These are phyloP conservation scores for Dothiorella sarmentorum DNA, from an alignment of 2,329 filamentous ascomycete genomes.

Conservation along the genomic window DNA sequence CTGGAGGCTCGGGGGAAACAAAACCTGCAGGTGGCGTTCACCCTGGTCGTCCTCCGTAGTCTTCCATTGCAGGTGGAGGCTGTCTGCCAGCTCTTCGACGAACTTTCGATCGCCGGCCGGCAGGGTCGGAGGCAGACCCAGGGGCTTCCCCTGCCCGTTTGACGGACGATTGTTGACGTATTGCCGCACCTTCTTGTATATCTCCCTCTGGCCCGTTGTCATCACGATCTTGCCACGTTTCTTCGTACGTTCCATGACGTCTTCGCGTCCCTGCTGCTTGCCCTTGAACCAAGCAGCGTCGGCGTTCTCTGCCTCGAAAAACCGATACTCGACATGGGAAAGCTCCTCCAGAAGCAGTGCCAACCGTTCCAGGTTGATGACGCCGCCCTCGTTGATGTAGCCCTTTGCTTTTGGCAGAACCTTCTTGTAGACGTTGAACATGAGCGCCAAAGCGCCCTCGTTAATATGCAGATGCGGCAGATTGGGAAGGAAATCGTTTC, in stretches of 20 bases:
- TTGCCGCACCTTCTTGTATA: slow-evolving; percentile 78
- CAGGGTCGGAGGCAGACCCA: slow-evolving; percentile 71
- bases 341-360: slow-evolving; percentile 76
- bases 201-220: slow-evolving; percentile 72
- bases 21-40: slow-evolving; percentile 63
- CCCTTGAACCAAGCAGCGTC: slow-evolving; percentile 90
- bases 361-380: slow-evolving; percentile 82
- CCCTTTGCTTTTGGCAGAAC: slow-evolving; percentile 83
- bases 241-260: slow-evolving; percentile 60
- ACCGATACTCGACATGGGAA: slow-evolving; percentile 82
- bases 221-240: slow-evolving; percentile 66
- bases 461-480: slow-evolving; percentile 96
- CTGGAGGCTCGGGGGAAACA: slow-evolving; percentile 53
- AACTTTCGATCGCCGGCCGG: slow-evolving; percentile 89
- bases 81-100: slow-evolving; percentile 77
- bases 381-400: slow-evolving; percentile 93
- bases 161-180: slow-evolving; percentile 69
- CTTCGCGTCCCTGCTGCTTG: slow-evolving; percentile 70
- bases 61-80: slow-evolving; percentile 63
- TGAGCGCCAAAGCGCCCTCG: slow-evolving; percentile 90
- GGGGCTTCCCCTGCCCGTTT: slow-evolving; percentile 44
- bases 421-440: slow-evolving; percentile 96
- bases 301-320: slow-evolving; percentile 85
- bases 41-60: slow-evolving; percentile 60
- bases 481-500: slow-evolving; percentile 98